These are phyloP conservation scores for Lepidium campestre DNA, from an alignment of 441 rosid species.

Conservation along the genomic window DNA sequence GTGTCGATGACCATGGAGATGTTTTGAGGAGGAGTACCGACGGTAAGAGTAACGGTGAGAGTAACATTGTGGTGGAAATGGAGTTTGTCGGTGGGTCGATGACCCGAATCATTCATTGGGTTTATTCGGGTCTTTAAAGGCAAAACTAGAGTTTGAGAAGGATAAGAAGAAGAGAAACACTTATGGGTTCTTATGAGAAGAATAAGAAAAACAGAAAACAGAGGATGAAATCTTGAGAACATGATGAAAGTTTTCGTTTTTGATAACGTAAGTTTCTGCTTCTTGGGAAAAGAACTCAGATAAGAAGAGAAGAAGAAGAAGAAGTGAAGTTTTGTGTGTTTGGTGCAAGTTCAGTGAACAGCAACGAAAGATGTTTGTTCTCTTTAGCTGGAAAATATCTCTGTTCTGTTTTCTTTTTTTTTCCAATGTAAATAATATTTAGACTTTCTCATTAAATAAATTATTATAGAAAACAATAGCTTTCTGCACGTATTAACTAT, in stretches of 20 bases:
- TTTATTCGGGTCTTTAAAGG: slow-evolving; percentile 53
- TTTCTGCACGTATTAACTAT: not conserved
- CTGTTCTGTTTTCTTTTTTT: slow-evolving; percentile 13
- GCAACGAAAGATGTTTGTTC: slow-evolving; percentile 8
- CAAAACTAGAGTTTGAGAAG: slow-evolving; percentile 38
- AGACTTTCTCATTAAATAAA: not conserved
- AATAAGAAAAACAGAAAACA: slow-evolving; percentile 1
- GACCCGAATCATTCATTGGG: slow-evolving; percentile 16
- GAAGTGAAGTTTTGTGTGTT: slow-evolving; percentile 4
- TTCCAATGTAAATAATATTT: not conserved
- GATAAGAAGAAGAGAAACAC: slow-evolving; percentile 18
- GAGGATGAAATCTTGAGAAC: slow-evolving; percentile 6
- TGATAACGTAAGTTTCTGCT: not conserved
- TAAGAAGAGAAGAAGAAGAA: not conserved
- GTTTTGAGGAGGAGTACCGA: slow-evolving; percentile 83
- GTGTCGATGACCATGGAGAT: slow-evolving; percentile 86
- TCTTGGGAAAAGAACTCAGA: not conserved
- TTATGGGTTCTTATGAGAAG: not conserved
- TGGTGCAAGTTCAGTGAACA: slow-evolving; percentile 24
- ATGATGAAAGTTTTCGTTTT: not conserved
- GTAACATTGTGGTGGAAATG: slow-evolving; percentile 75
- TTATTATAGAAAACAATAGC: not conserved
- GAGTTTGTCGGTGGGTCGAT: slow-evolving; percentile 61
- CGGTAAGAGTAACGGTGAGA: slow-evolving; percentile 67
- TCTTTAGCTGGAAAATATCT: slow-evolving; percentile 20